Evolutionary conservation across 2,329 filamentous ascomycete genomes (phyloP).

Genomic region (Parastagonospora avenae): DNA sequence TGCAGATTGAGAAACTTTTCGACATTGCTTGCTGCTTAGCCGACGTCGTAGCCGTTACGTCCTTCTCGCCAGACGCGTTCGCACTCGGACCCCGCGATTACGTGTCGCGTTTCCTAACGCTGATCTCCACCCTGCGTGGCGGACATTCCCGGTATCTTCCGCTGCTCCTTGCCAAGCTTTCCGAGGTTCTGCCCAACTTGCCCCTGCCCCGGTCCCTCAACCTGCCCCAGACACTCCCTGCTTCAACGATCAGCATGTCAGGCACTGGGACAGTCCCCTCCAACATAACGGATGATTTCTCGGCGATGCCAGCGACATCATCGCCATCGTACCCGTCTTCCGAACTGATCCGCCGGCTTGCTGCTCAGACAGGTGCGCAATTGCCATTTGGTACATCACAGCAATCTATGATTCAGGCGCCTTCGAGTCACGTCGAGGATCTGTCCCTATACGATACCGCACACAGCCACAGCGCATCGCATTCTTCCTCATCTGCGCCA

Average conservation of each 20-base stretch:
- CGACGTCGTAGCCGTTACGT: constrained; percentile 70
- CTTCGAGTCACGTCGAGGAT: constrained; percentile 41
- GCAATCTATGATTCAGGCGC: constrained; percentile 35
- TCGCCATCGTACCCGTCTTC: constrained; percentile 40
- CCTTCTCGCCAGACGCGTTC: constrained; percentile 63
- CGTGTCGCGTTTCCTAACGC: constrained; percentile 68
- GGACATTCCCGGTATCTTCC: constrained; percentile 79
- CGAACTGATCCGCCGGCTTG: constrained; percentile 42
- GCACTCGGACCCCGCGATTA: constrained; percentile 67
- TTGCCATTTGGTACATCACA: constrained; percentile 40
- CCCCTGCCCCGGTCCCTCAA: constrained; percentile 44
- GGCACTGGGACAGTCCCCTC: constrained; percentile 34
- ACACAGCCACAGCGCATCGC: constrained; percentile 36
- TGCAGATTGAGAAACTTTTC: constrained; percentile 77
- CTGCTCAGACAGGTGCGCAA: constrained; percentile 43
- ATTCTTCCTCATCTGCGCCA: constrained; percentile 39
- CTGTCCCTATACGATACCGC: constrained; percentile 42
- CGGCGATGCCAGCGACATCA: constrained; percentile 28
- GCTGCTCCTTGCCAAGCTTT: constrained; percentile 75
- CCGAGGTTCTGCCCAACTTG: constrained; percentile 67
- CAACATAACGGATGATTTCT: constrained; percentile 36
- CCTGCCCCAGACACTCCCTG: constrained; percentile 32
- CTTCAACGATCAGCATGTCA: constrained; percentile 34
- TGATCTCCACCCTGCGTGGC: constrained; percentile 73
- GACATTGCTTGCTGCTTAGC: constrained; percentile 75